Conservation (phyloP, 2,329 filamentous ascomycete genomes). For the Chalaropsis ovoidea region DNA sequence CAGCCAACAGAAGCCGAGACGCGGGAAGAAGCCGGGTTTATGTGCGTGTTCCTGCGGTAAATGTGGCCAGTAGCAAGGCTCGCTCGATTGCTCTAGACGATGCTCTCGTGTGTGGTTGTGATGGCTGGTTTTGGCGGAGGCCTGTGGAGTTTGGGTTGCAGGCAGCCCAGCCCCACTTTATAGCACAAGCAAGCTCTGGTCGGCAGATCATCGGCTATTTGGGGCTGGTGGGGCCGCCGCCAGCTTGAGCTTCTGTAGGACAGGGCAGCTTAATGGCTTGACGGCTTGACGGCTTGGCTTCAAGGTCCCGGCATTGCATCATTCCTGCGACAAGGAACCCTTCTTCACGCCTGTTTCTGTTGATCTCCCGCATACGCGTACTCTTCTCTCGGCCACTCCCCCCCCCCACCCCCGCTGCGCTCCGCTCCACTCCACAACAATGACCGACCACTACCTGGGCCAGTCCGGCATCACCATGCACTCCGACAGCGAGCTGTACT, state of each 20-base stretch:
- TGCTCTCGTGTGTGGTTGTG: not conserved
- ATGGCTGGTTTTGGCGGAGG: not conserved
- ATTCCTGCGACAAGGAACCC: not conserved
- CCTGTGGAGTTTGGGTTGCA: not conserved
- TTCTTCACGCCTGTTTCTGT: not conserved
- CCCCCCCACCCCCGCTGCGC: not conserved
- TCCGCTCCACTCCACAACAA: not conserved
- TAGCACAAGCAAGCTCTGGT: not conserved
- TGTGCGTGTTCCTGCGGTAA: too few relatives aligned
- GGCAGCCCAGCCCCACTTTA: not conserved
- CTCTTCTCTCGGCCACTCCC: not conserved
- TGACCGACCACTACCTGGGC: conserved; percentile 37
- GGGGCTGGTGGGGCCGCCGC: not conserved
- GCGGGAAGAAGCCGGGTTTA: too few relatives aligned
- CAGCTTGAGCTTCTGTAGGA: not conserved
- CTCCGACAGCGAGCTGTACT: conserved; percentile 77
- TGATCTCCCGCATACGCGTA: not conserved
- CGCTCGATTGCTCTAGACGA: not conserved
- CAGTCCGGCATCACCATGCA: conserved; percentile 67
- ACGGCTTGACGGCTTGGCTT: not conserved
- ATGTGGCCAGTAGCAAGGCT: too few relatives aligned
- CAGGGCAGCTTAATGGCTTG: not conserved
- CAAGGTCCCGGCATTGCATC: not conserved
- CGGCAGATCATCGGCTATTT: not conserved
- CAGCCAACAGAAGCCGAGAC: too few relatives aligned